Percentiles rank a stretch among this genome's conserved stretches.
These are phyloP conservation scores for Rhododendron molle DNA, from an alignment of 148 eudicot genomes.

Conservation along the genomic window DNA sequence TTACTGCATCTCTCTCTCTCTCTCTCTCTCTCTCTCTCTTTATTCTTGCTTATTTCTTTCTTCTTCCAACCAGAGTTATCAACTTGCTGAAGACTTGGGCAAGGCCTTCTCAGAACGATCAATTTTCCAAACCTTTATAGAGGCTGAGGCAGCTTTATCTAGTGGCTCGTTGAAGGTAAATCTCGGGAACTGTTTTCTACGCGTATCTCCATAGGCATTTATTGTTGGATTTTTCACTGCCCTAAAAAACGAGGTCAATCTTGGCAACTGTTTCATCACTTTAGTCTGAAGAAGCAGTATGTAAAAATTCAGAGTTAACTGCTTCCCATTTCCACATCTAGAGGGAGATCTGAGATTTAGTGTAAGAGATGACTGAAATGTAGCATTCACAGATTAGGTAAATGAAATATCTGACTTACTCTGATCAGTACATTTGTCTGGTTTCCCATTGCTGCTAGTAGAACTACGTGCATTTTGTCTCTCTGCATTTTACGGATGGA, in stretches of 20 bases:
- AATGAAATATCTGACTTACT: not conserved
- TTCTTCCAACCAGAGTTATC: constrained; percentile 40
- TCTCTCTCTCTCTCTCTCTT: not conserved
- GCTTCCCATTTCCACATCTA: not conserved
- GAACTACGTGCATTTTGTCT: not conserved
- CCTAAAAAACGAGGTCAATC: not conserved
- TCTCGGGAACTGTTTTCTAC: not conserved
- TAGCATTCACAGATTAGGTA: not conserved
- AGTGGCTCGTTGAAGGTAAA: constrained; percentile 73
- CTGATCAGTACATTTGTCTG: not conserved
- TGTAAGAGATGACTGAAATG: not conserved
- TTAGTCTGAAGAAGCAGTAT: not conserved
- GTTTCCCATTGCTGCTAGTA: not conserved
- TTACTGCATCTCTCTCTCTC: not conserved
- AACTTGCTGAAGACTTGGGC: constrained; percentile 73
- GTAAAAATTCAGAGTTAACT: not conserved
- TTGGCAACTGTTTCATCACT: not conserved
- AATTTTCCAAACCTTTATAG: constrained; percentile 48
- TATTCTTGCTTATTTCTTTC: too few species aligned
- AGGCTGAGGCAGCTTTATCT: constrained; percentile 60
- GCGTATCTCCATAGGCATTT: not conserved
- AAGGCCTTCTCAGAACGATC: constrained; percentile 75
- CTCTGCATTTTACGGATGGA: not conserved
- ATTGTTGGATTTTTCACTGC: not conserved
- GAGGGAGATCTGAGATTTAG: not conserved